These are phyloP conservation scores for Circinella umbellata DNA, from an alignment of 371 early-diverging fungal species.

Conservation along the genomic window DNA sequence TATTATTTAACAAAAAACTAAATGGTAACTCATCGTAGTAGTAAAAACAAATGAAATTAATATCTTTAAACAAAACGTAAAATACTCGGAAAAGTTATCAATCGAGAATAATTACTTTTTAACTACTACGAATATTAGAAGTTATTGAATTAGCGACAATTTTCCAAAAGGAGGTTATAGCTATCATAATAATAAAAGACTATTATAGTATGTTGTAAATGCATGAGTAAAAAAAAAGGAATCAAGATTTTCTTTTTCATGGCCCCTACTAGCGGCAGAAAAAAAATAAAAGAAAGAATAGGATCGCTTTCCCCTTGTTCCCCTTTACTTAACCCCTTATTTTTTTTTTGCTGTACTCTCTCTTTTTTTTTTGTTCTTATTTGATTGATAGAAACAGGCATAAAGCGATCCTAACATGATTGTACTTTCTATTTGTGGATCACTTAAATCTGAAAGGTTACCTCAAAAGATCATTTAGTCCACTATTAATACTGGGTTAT, in stretches of 20 bases:
- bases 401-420: slow-evolving; percentile 9
- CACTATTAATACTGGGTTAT: slow-evolving; percentile 5
- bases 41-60: no score
- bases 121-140: no score
- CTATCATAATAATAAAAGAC: neutral
- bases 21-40: no score
- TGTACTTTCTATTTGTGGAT: slow-evolving; percentile 9
- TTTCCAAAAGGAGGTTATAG: neutral
- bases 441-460: slow-evolving; percentile 7
- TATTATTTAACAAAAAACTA: no score
- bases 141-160: no score
- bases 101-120: no score
- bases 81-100: no score
- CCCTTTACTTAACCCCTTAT: no score
- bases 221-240: slow-evolving; percentile 1
- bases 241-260: slow-evolving; percentile 6
- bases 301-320: neutral
- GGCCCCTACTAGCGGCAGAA: slow-evolving; percentile 10
- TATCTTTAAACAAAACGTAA: no score
- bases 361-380: slow-evolving; percentile 2
- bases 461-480: neutral
- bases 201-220: slow-evolving; percentile 1
- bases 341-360: neutral
- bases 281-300: neutral
- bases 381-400: neutral